Base-by-base conservation (phyloP, 495 filamentous ascomycete species). In the Chaetomium tenue region DNA sequence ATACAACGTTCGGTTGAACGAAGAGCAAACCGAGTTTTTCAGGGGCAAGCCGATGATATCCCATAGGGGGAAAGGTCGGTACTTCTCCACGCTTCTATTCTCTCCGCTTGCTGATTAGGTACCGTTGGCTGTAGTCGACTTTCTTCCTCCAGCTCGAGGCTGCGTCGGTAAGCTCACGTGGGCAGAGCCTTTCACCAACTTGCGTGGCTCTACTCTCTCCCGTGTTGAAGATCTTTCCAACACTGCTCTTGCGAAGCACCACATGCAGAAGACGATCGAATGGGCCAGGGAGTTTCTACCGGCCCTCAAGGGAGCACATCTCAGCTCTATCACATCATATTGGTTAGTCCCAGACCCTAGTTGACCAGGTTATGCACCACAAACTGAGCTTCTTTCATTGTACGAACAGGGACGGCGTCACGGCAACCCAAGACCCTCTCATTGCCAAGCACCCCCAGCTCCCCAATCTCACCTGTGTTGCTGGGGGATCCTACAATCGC, bases 331-430 rank as follows among this genome's bases (percentile, higher is more conserved):
- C 5, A 33, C 15, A 20, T 55, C 28, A 20, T 55, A 18, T 22
- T 55, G 52, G 52, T 55, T 0, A 55, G 52, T n/a, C n/a, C n/a
- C n/a, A 55, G 30, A n/a, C 18, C 52, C 16, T 37, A 2, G n/a
- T 20, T 55, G 52, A 55, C 26, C n/a, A 39, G 28, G 52, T 6
- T 37, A 28, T 15, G 28, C 52, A 37, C 11, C 28, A n/a, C 28
- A 12, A 33, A 55, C 52, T 37, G 13, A 23, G 33, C n/a, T 37
- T 39, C 53, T 56, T 8, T 37, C 33, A 7, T 37, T 22, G 7
- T 20, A 58, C 37, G 18, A 37, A 58, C 11, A 58, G 55, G 18
- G 55, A 58, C 11, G 55, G 55, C 20, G 55, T 58, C 18, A 58
- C 55, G 7, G 37, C 22, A 44, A 58, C 55, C 18, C 55, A 58